Conservation (phyloP, 1,139 yeast species). For the Candida dubliniensis region DNA sequence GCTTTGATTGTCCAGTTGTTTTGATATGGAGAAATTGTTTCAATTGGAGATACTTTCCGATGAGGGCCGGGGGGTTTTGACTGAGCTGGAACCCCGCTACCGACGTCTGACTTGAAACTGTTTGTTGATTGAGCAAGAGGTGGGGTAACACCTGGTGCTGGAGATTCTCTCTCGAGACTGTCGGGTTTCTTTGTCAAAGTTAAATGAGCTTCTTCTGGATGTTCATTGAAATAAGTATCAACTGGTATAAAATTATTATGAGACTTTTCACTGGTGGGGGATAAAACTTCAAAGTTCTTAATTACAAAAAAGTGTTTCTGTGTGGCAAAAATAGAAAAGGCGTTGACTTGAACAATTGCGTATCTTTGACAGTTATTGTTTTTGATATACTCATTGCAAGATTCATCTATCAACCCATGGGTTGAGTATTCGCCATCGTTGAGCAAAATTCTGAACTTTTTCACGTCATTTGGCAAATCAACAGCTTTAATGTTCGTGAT, state of each 20-base stretch:
- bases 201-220: conserved; percentile 53
- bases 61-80: conserved; percentile 16
- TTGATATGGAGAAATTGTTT: conserved; percentile 87
- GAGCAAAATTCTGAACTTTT: conserved; percentile 56
- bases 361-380: conserved; percentile 40
- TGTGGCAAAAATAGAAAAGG: conserved; percentile 48
- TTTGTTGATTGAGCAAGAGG: conserved; percentile 16
- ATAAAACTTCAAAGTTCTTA: conserved; percentile 49
- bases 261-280: conserved; percentile 38
- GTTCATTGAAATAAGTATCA: conserved; percentile 53
- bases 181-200: conserved; percentile 20
- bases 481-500: conserved; percentile 46
- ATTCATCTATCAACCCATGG: conserved; percentile 67
- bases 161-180: conserved; percentile 14
- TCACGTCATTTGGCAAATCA: conserved; percentile 41
- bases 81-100: conserved; percentile 8
- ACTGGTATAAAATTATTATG: conserved; percentile 32
- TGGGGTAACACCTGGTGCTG: conserved; percentile 14
- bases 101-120: conserved; percentile 1
- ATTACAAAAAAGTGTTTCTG: conserved; percentile 57
- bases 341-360: conserved; percentile 36
- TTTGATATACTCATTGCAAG: conserved; percentile 52
- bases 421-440: conserved; percentile 64
- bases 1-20: conserved; percentile 92
- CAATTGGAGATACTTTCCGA: conserved; percentile 64